Percentiles rank a stretch among this genome's conserved stretches.
phyloP scores from a whole-genome alignment of 257 asterid species.

The Marsdenia floribunda region DNA sequence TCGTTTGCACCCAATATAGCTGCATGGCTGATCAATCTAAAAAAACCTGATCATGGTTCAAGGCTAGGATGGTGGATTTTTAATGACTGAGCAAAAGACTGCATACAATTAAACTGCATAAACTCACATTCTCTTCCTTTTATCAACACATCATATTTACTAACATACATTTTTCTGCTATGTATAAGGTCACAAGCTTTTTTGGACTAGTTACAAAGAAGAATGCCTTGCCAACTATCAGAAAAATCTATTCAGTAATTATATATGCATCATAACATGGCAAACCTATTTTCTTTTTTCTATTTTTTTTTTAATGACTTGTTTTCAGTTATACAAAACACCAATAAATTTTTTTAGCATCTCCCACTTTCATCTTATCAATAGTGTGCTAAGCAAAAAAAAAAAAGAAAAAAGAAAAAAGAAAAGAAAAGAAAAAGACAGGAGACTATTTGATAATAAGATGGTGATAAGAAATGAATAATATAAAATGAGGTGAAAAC shows the following conservation, averaged over 20 bases:
- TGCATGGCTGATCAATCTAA: not conserved
- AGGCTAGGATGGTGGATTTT: not conserved
- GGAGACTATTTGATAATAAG: not conserved
- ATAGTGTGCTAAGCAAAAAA: not conserved
- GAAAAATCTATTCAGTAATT: not conserved
- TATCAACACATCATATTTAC: not conserved
- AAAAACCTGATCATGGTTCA: not conserved
- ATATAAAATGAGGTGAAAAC: slow-evolving; percentile 27
- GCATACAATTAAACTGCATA: not conserved
- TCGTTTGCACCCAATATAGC: not conserved
- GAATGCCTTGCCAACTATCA: not conserved
- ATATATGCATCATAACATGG: not conserved
- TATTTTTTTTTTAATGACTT: no score
- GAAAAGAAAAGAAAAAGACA: not conserved
- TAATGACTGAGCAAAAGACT: not conserved
- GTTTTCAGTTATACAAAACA: not conserved
- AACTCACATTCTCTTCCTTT: not conserved
- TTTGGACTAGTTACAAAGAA: not conserved
- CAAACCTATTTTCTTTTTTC: not conserved
- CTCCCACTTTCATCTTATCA: not conserved
- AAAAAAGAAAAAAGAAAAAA: not conserved
- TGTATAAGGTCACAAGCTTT: not conserved
- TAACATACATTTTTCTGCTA: not conserved
- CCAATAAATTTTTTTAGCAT: not conserved
- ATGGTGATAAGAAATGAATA: not conserved